Conservation (phyloP, 2,329 filamentous ascomycete species). For the Aspergillus calidoustus region DNA sequence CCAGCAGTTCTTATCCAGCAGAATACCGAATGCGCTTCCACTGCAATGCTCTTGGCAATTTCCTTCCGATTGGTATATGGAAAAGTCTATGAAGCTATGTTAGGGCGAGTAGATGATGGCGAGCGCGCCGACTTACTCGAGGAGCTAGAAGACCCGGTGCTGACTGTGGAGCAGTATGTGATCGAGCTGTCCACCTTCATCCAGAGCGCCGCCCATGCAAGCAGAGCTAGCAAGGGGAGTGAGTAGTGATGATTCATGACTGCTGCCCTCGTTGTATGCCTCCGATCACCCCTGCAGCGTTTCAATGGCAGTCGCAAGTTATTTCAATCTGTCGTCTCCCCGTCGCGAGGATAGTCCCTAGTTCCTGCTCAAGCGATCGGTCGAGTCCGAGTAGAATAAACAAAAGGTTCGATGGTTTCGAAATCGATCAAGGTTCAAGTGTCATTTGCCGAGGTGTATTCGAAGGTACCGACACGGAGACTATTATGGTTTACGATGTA, state of each 20-base stretch:
- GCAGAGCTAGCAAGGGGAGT: conserved; percentile 29
- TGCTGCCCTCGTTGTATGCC: conserved; percentile 1
- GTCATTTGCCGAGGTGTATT: neutral
- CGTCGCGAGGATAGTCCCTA: neutral
- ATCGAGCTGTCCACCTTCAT: conserved; percentile 25
- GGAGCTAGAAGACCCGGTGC: conserved; percentile 48
- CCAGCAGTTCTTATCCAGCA: conserved; percentile 54
- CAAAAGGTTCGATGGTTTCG: neutral
- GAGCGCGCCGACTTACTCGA: conserved; percentile 37
- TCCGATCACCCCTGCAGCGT: neutral
- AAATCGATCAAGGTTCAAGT: neutral
- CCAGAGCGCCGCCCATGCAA: conserved; percentile 25
- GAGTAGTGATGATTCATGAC: conserved; percentile 30
- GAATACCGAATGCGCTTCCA: conserved; percentile 51
- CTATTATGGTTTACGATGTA: neutral
- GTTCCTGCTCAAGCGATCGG: neutral
- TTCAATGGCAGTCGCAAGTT: neutral
- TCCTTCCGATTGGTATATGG: conserved; percentile 53
- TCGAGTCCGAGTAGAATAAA: neutral
- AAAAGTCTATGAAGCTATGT: conserved; percentile 35
- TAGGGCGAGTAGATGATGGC: conserved; percentile 1
- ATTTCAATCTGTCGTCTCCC: neutral
- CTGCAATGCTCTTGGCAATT: conserved; percentile 46
- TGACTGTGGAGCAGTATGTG: conserved; percentile 49
- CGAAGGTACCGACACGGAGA: neutral